Evolutionary conservation across 768 basidiomycete species (phyloP), one percentile per base, ranked within the genome.

Genomic region (Naganishia kalamii): DNA sequence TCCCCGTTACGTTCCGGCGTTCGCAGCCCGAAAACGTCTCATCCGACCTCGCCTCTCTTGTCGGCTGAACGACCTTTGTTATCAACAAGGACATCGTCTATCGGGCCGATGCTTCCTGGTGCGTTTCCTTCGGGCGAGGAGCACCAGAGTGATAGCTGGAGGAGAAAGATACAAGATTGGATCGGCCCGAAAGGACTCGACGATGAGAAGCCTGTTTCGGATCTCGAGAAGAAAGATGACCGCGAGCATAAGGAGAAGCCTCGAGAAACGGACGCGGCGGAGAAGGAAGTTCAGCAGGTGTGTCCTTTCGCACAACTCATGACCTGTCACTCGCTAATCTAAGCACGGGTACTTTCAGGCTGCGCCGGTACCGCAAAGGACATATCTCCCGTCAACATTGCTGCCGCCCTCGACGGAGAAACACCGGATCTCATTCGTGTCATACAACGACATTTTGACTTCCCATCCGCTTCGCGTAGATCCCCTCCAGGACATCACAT

Each of bases 371-470:
- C 35, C 35, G 4, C n/a, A n/a, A 25, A 35, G 13, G 21, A 10
- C 54, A 15, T 6, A 57, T 41, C n/a, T 37, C 21, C 54, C 35
- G 21, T 41, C 54, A 10, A 11, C 35, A n/a, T 11, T 6, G 2
- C 50, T 29, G 33, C 51, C 63, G 52, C 68, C 13, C 67, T 68
- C 12, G 62, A 65, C 50, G 64, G 66, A 67, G 43, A 67, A 66
- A 43, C 71, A 72, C 30, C 75, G 76, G 17, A 75, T 77, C 60
- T 92, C 90, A 0, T 94, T 92, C 81, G 84, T 93, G 79, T 88
- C 90, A 3, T 92, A 92, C 77, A 84, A 87, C 29, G 91, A 93
- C 76, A 83, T 93, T 2, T 84, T 93, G 44, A 80, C 87, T 0
- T 88, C 87, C 0, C 85, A 89, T 0, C 92, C 92, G 0, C 81